These are phyloP conservation scores for Rhodomyrtus tomentosa DNA, from an alignment of 345 rosid genomes.

Conservation along the genomic window DNA sequence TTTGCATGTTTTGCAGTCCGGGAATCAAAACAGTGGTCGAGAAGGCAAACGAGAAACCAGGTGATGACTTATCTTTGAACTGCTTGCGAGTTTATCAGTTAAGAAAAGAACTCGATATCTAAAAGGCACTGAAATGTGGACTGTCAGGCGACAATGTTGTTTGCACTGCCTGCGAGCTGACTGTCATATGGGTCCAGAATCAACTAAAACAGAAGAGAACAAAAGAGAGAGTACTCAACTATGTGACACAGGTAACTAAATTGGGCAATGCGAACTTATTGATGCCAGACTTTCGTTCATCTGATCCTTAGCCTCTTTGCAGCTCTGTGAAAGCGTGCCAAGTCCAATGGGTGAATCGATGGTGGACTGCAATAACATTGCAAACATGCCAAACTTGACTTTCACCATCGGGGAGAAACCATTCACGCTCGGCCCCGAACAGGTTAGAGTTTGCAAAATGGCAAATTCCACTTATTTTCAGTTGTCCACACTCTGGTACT, in stretches of 20 bases:
- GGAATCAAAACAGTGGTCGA: slow-evolving; percentile 32
- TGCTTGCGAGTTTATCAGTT: slow-evolving; percentile 28
- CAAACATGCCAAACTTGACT: slow-evolving; percentile 45
- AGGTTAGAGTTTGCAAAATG: slow-evolving; percentile 23
- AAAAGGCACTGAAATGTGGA: slow-evolving; percentile 7
- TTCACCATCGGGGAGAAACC: slow-evolving; percentile 52
- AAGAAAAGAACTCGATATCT: not conserved
- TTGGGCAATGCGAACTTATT: not conserved
- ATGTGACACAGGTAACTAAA: slow-evolving; percentile 35
- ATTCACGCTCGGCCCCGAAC: slow-evolving; percentile 56
- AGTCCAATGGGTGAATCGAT: slow-evolving; percentile 56
- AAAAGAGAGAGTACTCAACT: slow-evolving; percentile 41
- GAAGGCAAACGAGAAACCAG: slow-evolving; percentile 15
- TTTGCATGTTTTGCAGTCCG: slow-evolving; percentile 9
- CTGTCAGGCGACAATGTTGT: slow-evolving; percentile 9
- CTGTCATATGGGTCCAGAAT: slow-evolving; percentile 59
- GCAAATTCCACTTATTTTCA: not conserved
- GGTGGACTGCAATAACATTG: slow-evolving; percentile 33
- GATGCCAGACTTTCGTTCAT: not conserved
- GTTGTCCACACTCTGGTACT: not conserved
- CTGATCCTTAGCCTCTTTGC: not conserved
- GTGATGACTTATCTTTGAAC: slow-evolving; percentile 24
- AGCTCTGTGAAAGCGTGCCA: slow-evolving; percentile 64
- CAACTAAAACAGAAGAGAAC: slow-evolving; percentile 43
- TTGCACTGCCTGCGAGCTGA: slow-evolving; percentile 54